A percentile compares a stretch with the other conserved stretches of the same genome.
These are phyloP conservation scores for Coleophoma crateriformis DNA, from an alignment of 2,329 filamentous ascomycete genomes.

Conservation along the genomic window DNA sequence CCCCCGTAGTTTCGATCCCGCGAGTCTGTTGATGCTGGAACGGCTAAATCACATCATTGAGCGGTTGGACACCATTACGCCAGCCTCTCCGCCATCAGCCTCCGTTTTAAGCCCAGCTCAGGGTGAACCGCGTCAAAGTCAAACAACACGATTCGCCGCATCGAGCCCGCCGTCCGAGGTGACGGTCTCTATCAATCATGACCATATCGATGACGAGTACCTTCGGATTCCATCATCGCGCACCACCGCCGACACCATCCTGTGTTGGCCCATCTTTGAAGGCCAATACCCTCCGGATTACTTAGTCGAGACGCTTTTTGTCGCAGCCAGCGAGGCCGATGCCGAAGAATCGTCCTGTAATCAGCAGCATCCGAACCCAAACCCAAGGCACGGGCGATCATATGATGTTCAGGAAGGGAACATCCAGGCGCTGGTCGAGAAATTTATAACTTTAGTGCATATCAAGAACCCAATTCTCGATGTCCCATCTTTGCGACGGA, in stretches of 20 bases:
- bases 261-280: slow-evolving; percentile 23
- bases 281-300: slow-evolving; percentile 3
- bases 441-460: slow-evolving; percentile 28
- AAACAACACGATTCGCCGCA: too few relatives aligned
- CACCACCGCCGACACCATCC: slow-evolving; percentile 21
- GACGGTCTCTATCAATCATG: background rate
- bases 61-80: slow-evolving; percentile 1
- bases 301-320: background rate
- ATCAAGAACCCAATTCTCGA: slow-evolving; percentile 32
- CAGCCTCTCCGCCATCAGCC: background rate
- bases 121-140: background rate
- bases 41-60: slow-evolving; percentile 12
- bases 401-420: slow-evolving; percentile 15
- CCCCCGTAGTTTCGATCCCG: slow-evolving; percentile 8
- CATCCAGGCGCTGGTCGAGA: slow-evolving; percentile 23
- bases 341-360: background rate
- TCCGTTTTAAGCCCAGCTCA: background rate
- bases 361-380: background rate
- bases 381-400: background rate
- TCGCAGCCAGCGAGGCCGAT: background rate
- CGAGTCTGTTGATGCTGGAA: slow-evolving; percentile 6
- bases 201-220: slow-evolving; percentile 8
- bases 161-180: background rate
- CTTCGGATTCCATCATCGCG: slow-evolving; percentile 20
- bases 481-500: slow-evolving; percentile 17